phyloP scores from a whole-genome alignment of 2,329 filamentous ascomycete species.

The Fusarium equiseti region DNA sequence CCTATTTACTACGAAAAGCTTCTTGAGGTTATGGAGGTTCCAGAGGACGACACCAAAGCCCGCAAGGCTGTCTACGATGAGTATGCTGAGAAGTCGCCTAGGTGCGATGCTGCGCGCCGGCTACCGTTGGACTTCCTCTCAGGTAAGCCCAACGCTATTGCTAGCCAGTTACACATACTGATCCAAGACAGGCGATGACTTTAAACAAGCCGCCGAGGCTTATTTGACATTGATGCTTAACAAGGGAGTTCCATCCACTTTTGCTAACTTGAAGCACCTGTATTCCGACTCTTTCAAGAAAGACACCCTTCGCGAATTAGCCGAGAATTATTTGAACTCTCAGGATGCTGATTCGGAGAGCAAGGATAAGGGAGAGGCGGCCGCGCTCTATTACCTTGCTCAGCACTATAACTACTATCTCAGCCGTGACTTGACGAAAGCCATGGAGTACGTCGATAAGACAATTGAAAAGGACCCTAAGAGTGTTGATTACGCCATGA shows the following conservation, averaged over 20 bases:
- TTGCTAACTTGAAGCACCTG: conserved; percentile 94
- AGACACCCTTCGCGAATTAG: conserved; percentile 78
- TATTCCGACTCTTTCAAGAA: conserved; percentile 85
- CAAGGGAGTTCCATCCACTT: conserved; percentile 94
- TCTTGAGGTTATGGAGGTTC: conserved; percentile 74
- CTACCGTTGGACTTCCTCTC: conserved; percentile 90
- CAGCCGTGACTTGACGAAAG: conserved; percentile 86
- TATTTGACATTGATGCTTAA: conserved; percentile 89
- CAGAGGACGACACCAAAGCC: conserved; percentile 68
- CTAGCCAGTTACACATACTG: conserved; percentile 20
- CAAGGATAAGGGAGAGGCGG: conserved; percentile 74
- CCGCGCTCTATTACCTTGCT: conserved; percentile 91
- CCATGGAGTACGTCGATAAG: conserved; percentile 84
- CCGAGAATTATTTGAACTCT: conserved; percentile 80
- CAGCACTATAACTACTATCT: conserved; percentile 96
- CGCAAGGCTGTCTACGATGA: conserved; percentile 79
- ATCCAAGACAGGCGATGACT: conserved; percentile 74
- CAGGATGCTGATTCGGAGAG: conserved; percentile 62
- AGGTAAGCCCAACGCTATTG: conserved; percentile 59
- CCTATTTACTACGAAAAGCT: conserved; percentile 87
- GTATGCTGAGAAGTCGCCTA: conserved; percentile 83
- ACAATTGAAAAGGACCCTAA: conserved; percentile 83
- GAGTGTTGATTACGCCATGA: conserved; percentile 93
- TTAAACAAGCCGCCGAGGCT: conserved; percentile 78
- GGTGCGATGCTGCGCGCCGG: conserved; percentile 85